A percentile compares a stretch with the other conserved stretches of the same genome.
Conservation (phyloP, 768 basidiomycete genomes). For the Tylopilus rubrobrunneus region DNA sequence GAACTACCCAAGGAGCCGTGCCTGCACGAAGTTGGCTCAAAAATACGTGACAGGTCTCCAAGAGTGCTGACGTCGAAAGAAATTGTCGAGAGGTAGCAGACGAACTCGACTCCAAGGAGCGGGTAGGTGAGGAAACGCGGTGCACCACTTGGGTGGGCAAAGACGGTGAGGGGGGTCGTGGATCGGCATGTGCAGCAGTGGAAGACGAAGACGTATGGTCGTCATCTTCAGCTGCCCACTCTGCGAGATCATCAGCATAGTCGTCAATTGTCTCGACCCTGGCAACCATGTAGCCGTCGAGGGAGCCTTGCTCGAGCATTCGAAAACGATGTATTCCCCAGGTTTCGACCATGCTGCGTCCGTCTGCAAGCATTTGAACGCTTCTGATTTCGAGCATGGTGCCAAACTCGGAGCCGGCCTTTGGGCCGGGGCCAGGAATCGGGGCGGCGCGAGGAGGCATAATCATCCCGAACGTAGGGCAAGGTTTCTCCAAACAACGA, state of each 20-base stretch:
- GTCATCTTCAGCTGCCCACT: slow-evolving; percentile 21
- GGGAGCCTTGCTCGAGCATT: slow-evolving; percentile 73
- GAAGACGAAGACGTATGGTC: slow-evolving; percentile 10
- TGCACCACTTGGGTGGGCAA: slow-evolving; percentile 13
- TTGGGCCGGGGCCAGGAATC: slow-evolving; percentile 17
- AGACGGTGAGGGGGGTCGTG: background rate
- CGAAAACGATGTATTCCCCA: slow-evolving; percentile 73
- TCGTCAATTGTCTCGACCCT: slow-evolving; percentile 60
- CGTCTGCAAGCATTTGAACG: slow-evolving; percentile 87
- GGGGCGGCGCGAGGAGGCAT: slow-evolving; percentile 54
- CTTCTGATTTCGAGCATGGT: slow-evolving; percentile 89
- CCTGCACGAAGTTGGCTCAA: slow-evolving; percentile 59
- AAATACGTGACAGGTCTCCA: slow-evolving; percentile 58
- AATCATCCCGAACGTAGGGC: slow-evolving; percentile 91
- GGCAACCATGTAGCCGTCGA: slow-evolving; percentile 90
- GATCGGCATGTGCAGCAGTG: background rate
- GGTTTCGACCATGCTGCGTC: slow-evolving; percentile 82
- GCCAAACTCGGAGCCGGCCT: slow-evolving; percentile 56
- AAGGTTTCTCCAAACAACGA: slow-evolving; percentile 76
- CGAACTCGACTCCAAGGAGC: slow-evolving; percentile 3
- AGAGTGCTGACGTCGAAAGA: slow-evolving; percentile 31
- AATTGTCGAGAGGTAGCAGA: slow-evolving; percentile 2
- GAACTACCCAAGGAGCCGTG: slow-evolving; percentile 90
- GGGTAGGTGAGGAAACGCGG: slow-evolving; percentile 10
- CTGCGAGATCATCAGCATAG: slow-evolving; percentile 33